Conservation (phyloP, 352 stramenopile genomes). For the Phytopythium helicoides region DNA sequence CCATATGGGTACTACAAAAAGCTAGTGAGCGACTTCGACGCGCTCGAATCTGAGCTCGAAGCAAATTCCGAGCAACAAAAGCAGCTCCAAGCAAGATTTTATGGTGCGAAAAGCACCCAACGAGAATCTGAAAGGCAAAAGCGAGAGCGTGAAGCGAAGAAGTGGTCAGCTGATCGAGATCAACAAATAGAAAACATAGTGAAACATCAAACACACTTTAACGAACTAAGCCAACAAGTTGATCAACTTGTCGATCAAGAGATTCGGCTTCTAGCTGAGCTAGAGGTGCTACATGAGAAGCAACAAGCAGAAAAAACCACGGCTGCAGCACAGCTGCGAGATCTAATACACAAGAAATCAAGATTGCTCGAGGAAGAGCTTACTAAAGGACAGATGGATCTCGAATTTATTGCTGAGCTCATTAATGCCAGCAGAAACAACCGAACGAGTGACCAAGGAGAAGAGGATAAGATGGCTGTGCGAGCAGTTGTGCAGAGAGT, state of each 20-base stretch:
- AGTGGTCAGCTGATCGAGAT: constrained; percentile 45
- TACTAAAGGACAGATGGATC: constrained; percentile 34
- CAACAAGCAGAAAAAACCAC: constrained; percentile 35
- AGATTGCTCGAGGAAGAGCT: constrained; percentile 48
- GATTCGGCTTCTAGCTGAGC: constrained; percentile 36
- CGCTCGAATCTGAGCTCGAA: constrained; percentile 42
- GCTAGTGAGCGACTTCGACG: constrained; percentile 42
- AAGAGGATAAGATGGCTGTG: constrained; percentile 10
- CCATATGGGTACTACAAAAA: constrained; percentile 59
- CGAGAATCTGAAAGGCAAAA: constrained; percentile 15
- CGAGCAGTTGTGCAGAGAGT: constrained; percentile 30
- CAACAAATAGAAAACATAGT: constrained; percentile 31
- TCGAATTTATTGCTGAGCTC: constrained; percentile 45
- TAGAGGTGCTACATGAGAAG: constrained; percentile 44
- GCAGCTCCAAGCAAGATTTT: constrained; percentile 24
- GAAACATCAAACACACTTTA: constrained; percentile 14
- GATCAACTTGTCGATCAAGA: constrained; percentile 36
- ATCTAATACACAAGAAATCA: constrained; percentile 44
- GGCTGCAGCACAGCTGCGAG: constrained; percentile 32
- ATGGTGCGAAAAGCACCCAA: constrained; percentile 10
- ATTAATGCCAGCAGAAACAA: constrained; percentile 17
- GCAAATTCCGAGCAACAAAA: constrained; percentile 17
- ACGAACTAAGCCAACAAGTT: constrained; percentile 16
- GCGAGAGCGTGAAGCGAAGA: constrained; percentile 9
- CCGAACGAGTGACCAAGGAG: constrained; percentile 6